phyloP scores from a whole-genome alignment of 108 stramenopile species.

The Epithemia pelagica region DNA sequence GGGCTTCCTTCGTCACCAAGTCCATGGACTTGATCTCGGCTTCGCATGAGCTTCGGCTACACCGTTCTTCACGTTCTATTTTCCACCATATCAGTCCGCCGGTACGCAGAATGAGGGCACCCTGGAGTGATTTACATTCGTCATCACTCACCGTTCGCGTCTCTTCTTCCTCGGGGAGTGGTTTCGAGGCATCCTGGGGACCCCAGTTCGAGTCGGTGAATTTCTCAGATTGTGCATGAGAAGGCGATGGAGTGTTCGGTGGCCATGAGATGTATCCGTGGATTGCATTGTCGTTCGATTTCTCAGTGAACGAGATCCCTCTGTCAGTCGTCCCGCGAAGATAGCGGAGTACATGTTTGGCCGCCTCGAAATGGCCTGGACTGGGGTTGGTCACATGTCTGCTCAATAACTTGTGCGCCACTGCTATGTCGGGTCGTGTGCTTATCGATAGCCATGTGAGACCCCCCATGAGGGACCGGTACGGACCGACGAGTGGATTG shows the following conservation, averaged over 20 bases:
- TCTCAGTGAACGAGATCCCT: too few relatives aligned
- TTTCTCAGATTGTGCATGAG: too few relatives aligned
- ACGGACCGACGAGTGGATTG: neutral
- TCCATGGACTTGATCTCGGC: constrained; percentile 4
- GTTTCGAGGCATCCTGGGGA: neutral
- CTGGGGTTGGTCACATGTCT: neutral
- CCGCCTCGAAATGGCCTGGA: too few relatives aligned
- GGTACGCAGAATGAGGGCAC: neutral
- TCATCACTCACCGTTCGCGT: neutral
- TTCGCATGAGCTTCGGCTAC: constrained; percentile 2
- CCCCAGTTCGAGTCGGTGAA: constrained; percentile 3
- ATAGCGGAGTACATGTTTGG: too few relatives aligned
- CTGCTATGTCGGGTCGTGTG: neutral
- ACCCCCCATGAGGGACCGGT: neutral
- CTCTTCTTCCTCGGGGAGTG: neutral
- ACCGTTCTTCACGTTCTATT: neutral
- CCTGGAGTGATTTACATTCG: neutral
- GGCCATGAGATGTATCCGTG: too few relatives aligned
- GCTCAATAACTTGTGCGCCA: neutral
- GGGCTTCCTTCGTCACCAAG: too few relatives aligned
- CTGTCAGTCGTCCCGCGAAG: too few relatives aligned
- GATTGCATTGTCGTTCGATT: too few relatives aligned
- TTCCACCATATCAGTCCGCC: neutral
- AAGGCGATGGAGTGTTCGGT: too few relatives aligned
- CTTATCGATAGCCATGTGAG: neutral